Base-by-base conservation (phyloP, 768 basidiomycete genomes). In the Calocybe indica region DNA sequence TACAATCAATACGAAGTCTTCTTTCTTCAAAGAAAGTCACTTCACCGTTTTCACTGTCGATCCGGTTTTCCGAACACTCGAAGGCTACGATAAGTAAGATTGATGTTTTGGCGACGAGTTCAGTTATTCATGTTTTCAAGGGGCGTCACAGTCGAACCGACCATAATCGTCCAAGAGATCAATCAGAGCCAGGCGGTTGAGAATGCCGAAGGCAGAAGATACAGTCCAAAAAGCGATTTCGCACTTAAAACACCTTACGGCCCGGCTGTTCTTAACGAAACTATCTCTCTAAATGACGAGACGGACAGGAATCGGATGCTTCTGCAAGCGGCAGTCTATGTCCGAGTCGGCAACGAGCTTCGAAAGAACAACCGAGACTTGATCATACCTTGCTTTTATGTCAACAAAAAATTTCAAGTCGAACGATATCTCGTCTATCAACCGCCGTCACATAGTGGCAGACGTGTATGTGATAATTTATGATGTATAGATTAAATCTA, bases 351-450 rank as follows among this genome's bases (percentile, higher is more conserved):
- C 15, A 43, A 43, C 31, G 15, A 32, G 14, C 42, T 33, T 15
- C 8, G 31, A 15, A 43, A 31, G 22, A 22, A 22, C 22, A 32
- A 15, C 35, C 12, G 42, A 33, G 35, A 43, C 42, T 34, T 43
- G 30, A 34, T 43, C 31, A 43, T 32, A 43, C 9, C 31, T 34
- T 43, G 42, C 31, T 43, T 43, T 34, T 31, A 43, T 30, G 32
- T 43, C 29, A 43, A 43, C 34, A 30, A 12, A 43, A 43, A 43
- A 7, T 43, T 43, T 14, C 7, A 30, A 41, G 40, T n/a, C 5
- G 40, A 41, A 31, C 28, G 40, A 41, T 41, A 41, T 41, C n/a
- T 41, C 2, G 41, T 43, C n/a, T 43, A 43, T 31, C 41, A 43
- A 43, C 4, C 22, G 22, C 22, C 22, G 15, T 33, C 29, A 11